Evolutionary conservation across 441 rosid genomes (phyloP).

Genomic region (Populus hybrid): DNA sequence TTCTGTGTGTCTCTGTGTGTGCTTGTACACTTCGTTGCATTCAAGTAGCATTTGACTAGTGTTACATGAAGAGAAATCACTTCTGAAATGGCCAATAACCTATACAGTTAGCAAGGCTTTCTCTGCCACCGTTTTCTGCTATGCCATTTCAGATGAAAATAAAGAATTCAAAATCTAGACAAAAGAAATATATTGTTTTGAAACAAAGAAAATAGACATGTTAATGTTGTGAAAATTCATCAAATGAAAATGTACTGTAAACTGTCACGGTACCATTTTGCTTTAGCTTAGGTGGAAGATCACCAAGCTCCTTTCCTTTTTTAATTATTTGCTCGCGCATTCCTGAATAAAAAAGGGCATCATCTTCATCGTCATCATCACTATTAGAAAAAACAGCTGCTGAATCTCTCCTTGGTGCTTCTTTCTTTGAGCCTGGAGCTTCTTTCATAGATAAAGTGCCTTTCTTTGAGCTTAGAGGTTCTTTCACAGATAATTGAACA

Average conservation of each 20-base stretch:
- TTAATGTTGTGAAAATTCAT: conserved; percentile 5
- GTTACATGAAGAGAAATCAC: conserved; percentile 3
- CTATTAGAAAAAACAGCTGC: conserved; percentile 35
- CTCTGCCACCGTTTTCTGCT: neutral
- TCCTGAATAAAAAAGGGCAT: conserved; percentile 71
- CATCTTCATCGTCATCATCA: conserved; percentile 48
- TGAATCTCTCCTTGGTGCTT: conserved; percentile 37
- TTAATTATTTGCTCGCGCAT: conserved; percentile 78
- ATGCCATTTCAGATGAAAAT: neutral
- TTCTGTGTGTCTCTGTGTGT: neutral
- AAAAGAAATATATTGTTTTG: neutral
- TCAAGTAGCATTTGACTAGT: neutral
- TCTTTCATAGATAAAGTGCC: too few species aligned
- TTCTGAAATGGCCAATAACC: neutral
- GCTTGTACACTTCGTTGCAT: neutral
- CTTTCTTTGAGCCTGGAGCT: conserved; percentile 14
- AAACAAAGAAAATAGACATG: neutral
- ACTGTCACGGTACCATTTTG: conserved; percentile 40
- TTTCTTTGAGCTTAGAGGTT: conserved; percentile 60
- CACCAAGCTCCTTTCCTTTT: conserved; percentile 61
- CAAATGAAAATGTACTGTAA: neutral
- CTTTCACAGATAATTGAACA: conserved; percentile 64
- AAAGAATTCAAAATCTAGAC: neutral
- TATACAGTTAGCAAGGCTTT: neutral
- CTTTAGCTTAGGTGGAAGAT: conserved; percentile 49